Conservation (phyloP, 345 rosid genomes). For the Adansonia digitata region DNA sequence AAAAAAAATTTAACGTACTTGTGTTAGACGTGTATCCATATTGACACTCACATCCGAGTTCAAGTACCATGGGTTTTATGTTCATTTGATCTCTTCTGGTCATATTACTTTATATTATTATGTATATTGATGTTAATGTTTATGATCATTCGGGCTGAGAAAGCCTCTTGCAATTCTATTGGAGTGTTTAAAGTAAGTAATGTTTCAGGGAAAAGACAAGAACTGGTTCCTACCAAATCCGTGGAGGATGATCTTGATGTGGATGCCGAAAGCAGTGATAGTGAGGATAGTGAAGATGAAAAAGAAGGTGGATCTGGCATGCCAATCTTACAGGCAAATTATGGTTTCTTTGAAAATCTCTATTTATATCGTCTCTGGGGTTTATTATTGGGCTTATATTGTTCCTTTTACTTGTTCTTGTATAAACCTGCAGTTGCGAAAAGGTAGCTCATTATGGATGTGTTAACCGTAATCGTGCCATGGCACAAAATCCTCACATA, state of each 20-base stretch:
- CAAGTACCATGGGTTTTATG: too few relatives aligned
- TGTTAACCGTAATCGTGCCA: conserved; percentile 86
- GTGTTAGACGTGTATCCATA: too few relatives aligned
- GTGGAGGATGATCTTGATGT: conserved; percentile 43
- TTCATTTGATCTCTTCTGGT: background rate
- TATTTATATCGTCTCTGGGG: background rate
- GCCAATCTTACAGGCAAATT: conserved; percentile 67
- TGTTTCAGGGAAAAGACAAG: conserved; percentile 78
- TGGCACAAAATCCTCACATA: conserved; percentile 83
- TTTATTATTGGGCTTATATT: conserved; percentile 1
- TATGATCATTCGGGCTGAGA: conserved; percentile 70
- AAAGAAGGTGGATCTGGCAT: conserved; percentile 47
- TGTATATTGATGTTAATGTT: background rate
- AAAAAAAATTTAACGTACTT: too few relatives aligned
- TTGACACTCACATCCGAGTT: too few relatives aligned
- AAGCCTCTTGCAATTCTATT: conserved; percentile 64
- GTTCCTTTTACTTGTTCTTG: conserved; percentile 3
- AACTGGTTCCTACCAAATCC: conserved; percentile 52
- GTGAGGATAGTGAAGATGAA: conserved; percentile 67
- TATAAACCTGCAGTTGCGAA: conserved; percentile 48
- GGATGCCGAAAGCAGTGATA: conserved; percentile 64
- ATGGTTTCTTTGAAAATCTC: conserved; percentile 10
- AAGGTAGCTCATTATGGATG: conserved; percentile 82
- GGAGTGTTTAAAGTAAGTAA: conserved; percentile 75
- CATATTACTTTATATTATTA: background rate